phyloP scores from a whole-genome alignment of 148 eudicot species.

The Persicaria tinctoria region DNA sequence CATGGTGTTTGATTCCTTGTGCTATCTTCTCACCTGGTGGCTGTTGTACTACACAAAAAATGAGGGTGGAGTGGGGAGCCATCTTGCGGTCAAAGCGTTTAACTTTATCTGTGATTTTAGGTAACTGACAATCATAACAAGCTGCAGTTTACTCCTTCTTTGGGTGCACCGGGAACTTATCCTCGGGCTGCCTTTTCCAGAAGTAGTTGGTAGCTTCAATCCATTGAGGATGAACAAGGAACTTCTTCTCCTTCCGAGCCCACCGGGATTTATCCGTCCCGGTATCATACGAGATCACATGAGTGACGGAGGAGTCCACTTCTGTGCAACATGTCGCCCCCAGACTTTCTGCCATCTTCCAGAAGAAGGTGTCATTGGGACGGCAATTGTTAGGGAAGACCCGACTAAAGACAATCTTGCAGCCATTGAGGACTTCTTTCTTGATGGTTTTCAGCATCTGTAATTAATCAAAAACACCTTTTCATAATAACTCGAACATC shows the following conservation, averaged over 20 bases:
- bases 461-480: neutral
- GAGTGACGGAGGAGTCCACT: constrained; percentile 46
- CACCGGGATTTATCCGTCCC: constrained; percentile 74
- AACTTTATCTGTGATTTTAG: neutral
- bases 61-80: too few relatives aligned
- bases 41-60: too few relatives aligned
- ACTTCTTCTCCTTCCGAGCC: constrained; percentile 56
- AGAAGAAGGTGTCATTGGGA: constrained; percentile 39
- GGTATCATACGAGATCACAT: constrained; percentile 53
- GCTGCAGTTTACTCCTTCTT: neutral
- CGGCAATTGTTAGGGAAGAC: constrained; percentile 42
- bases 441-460: constrained; percentile 55
- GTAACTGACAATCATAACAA: neutral
- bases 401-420: constrained; percentile 59
- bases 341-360: constrained; percentile 72
- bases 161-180: neutral
- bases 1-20: neutral
- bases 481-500: neutral
- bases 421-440: constrained; percentile 52
- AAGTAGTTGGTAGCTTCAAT: constrained; percentile 58
- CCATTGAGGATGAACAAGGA: constrained; percentile 66
- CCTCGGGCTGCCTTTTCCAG: constrained; percentile 59
- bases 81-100: too few relatives aligned
- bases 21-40: too few relatives aligned
- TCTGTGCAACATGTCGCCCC: constrained; percentile 63